phyloP scores from a whole-genome alignment of 805 yeast species.

The Grigorovia transvaalensis region DNA sequence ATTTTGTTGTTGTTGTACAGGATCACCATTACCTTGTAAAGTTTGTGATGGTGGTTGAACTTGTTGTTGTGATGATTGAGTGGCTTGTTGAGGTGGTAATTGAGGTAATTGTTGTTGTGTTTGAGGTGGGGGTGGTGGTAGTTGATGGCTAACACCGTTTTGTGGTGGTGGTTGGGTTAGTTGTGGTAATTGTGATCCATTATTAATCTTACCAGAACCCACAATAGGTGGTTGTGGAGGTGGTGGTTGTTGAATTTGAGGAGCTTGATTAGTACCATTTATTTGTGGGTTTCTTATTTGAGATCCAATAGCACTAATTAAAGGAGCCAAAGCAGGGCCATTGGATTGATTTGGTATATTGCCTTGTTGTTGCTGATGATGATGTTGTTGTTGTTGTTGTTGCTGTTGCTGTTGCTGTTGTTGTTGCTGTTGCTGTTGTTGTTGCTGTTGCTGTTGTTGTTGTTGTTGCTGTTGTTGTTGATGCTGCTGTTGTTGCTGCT shows the following conservation, averaged over 20 bases:
- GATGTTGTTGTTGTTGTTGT: conserved; percentile 14
- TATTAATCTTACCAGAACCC: background rate
- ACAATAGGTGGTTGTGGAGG: background rate
- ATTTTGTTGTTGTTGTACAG: background rate
- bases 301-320: conserved; percentile 10
- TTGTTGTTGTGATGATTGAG: background rate
- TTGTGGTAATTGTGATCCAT: conserved; percentile 1
- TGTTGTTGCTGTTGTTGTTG: conserved; percentile 21
- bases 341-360: conserved; percentile 1
- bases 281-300: conserved; percentile 5
- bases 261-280: background rate
- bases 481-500: conserved; percentile 12
- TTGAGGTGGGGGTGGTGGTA: background rate
- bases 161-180: background rate
- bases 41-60: background rate
- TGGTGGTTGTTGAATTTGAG: background rate
- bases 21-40: background rate
- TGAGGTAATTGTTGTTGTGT: background rate
- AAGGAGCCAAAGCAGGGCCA: conserved; percentile 11
- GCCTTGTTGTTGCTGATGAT: background rate
- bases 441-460: conserved; percentile 12
- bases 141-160: background rate
- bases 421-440: conserved; percentile 29
- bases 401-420: conserved; percentile 17
- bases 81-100: background rate